phyloP scores from a whole-genome alignment of 495 filamentous ascomycete genomes.

The Penicillium longicatenatum region DNA sequence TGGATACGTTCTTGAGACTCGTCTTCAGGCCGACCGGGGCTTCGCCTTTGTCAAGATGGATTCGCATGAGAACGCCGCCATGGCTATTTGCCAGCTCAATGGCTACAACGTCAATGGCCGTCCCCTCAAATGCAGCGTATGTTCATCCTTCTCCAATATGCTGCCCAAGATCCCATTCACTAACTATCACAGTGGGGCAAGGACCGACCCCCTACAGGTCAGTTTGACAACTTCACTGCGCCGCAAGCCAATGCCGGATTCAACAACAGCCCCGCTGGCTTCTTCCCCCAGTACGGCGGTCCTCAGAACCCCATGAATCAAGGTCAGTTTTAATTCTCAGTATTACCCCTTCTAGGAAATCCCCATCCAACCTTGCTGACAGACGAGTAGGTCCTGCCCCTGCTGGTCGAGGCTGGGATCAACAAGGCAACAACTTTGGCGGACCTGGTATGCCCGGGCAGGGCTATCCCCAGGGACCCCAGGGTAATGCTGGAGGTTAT shows the following conservation, averaged over 20 bases:
- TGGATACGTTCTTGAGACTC: slow-evolving; percentile 93
- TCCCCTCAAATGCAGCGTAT: slow-evolving; percentile 96
- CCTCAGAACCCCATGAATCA: slow-evolving; percentile 70
- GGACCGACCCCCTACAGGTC: slow-evolving; percentile 87
- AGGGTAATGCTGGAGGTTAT: slow-evolving; percentile 75
- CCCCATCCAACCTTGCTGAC: slow-evolving; percentile 7
- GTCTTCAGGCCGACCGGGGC: slow-evolving; percentile 96
- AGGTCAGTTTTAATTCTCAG: slow-evolving; percentile 40
- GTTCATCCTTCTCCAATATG: slow-evolving; percentile 27
- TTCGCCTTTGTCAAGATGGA: slow-evolving; percentile 99
- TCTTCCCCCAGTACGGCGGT: slow-evolving; percentile 87
- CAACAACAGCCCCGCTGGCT: slow-evolving; percentile 76
- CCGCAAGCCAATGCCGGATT: slow-evolving; percentile 59
- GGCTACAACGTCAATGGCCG: slow-evolving; percentile 97
- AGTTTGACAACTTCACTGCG: slow-evolving; percentile 81
- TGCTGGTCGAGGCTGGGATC: slow-evolving; percentile 63
- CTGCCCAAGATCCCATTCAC: slow-evolving; percentile 10
- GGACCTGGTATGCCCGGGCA: slow-evolving; percentile 60
- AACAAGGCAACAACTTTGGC: slow-evolving; percentile 60
- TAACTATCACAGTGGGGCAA: slow-evolving; percentile 84
- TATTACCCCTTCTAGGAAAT: slow-evolving; percentile 14
- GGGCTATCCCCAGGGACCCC: slow-evolving; percentile 58
- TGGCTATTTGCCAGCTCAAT: slow-evolving; percentile 96
- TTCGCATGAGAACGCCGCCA: slow-evolving; percentile 94
- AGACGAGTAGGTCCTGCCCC: slow-evolving; percentile 53